phyloP scores from a whole-genome alignment of 2,329 filamentous ascomycete species.

The Aspergillus fructus region DNA sequence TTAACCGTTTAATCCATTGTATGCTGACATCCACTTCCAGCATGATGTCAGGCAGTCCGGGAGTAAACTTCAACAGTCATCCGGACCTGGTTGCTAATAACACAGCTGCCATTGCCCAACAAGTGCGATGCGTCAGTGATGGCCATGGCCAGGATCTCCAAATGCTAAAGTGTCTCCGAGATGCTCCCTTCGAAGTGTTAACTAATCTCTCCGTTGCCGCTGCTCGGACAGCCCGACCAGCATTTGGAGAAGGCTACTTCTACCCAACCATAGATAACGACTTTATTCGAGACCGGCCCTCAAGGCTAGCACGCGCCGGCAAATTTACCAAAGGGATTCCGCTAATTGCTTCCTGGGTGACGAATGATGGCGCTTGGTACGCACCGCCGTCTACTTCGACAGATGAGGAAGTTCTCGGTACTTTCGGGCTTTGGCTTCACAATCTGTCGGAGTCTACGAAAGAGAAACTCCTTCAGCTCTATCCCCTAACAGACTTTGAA shows the following conservation, averaged over 20 bases:
- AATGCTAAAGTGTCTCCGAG: conserved; percentile 23
- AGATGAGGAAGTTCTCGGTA: conserved; percentile 18
- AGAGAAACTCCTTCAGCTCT: conserved; percentile 20
- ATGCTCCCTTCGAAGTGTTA: conserved; percentile 14
- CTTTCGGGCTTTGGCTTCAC: conserved; percentile 18
- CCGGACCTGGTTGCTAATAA: conserved; percentile 24
- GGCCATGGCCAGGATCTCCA: conserved; percentile 4
- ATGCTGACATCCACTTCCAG: conserved; percentile 8
- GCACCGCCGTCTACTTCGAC: conserved; percentile 12
- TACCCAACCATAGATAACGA: conserved; percentile 26
- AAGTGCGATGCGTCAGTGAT: conserved; percentile 12
- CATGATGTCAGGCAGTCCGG: conserved; percentile 31
- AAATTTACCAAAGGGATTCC: conserved; percentile 21
- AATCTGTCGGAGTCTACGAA: conserved; percentile 14
- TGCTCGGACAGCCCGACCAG: conserved; percentile 19
- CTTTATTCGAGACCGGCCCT: conserved; percentile 25
- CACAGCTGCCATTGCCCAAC: conserved; percentile 22
- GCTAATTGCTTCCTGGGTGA: conserved; percentile 19
- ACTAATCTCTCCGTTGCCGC: conserved; percentile 27
- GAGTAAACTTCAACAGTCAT: conserved; percentile 30
- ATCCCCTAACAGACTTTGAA: conserved; percentile 19
- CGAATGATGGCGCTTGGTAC: conserved; percentile 23
- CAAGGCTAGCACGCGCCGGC: conserved; percentile 25
- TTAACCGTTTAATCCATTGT: conserved; percentile 12
- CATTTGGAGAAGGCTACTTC: conserved; percentile 21